A percentile compares a stretch with the other conserved stretches of the same genome.
Conservation (phyloP, 1,284 basidiomycete species). For the Cryptococcus sp. region DNA sequence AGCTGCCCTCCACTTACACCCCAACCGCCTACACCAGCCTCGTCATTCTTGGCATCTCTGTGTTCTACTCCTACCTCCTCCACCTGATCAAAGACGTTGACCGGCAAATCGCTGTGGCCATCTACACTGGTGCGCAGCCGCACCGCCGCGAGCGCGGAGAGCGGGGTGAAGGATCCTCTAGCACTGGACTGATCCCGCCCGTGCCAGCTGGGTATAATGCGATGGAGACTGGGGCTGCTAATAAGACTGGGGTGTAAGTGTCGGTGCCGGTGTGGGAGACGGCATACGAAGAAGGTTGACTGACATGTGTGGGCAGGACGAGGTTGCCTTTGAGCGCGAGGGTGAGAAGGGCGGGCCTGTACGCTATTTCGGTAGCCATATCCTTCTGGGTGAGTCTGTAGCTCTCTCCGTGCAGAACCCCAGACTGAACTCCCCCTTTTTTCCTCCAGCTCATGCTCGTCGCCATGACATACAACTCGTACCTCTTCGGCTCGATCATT, state of each 20-base stretch:
- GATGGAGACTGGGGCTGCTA: slow-evolving; percentile 24
- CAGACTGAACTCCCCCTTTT: not conserved
- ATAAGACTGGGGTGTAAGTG: slow-evolving; percentile 35
- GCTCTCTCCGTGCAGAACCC: not conserved
- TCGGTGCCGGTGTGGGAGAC: not conserved
- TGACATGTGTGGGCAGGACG: slow-evolving; percentile 12
- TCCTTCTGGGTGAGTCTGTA: slow-evolving; percentile 45
- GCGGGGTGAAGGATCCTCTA: slow-evolving; percentile 4
- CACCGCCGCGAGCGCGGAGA: slow-evolving; percentile 6
- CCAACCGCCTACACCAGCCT: slow-evolving; percentile 26
- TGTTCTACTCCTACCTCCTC: slow-evolving; percentile 42
- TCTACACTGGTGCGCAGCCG: slow-evolving; percentile 23
- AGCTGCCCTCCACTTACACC: not conserved
- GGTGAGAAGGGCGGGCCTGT: slow-evolving; percentile 35
- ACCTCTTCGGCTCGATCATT: slow-evolving; percentile 48
- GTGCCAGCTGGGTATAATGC: slow-evolving; percentile 24
- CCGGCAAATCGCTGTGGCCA: slow-evolving; percentile 26
- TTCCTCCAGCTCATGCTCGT: slow-evolving; percentile 50
- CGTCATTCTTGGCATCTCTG: slow-evolving; percentile 36
- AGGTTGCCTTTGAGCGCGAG: slow-evolving; percentile 23
- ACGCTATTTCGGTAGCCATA: slow-evolving; percentile 41
- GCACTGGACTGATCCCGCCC: slow-evolving; percentile 25
- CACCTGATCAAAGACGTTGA: slow-evolving; percentile 36
- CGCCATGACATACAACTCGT: slow-evolving; percentile 52
- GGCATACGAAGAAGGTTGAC: not conserved